Evolutionary conservation across 805 yeast genomes (phyloP).

Genomic region (Clavispora carvajalis): DNA sequence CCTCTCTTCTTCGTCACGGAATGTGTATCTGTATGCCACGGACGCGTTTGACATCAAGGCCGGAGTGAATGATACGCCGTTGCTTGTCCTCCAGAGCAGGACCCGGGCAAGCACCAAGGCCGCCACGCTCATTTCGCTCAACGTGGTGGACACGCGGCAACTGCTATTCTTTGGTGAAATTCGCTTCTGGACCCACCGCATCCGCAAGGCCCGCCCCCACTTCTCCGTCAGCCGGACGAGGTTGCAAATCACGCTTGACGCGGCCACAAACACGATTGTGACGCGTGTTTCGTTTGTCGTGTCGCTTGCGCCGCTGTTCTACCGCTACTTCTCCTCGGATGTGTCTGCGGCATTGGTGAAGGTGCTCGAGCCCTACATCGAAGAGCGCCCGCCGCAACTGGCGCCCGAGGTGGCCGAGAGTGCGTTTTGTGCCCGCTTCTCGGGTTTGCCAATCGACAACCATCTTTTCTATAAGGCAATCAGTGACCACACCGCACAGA

Average conservation of each 20-base stretch:
- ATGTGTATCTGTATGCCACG: constrained; percentile 2
- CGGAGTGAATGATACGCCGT: constrained; percentile 3
- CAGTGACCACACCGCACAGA: constrained; percentile 37
- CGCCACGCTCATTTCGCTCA: constrained; percentile 10
- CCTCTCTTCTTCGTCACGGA: not conserved
- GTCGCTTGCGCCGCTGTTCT: constrained; percentile 7
- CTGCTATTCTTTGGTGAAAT: constrained; percentile 8
- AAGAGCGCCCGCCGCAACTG: not conserved
- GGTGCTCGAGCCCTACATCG: constrained; percentile 2
- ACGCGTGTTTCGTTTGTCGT: constrained; percentile 6
- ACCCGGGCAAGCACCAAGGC: constrained; percentile 6
- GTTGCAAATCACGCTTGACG: constrained; percentile 5
- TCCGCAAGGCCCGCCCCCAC: constrained; percentile 11
- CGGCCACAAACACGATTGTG: constrained; percentile 3
- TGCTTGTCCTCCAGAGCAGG: constrained; percentile 6
- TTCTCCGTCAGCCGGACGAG: constrained; percentile 4
- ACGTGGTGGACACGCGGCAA: constrained; percentile 5
- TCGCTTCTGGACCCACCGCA: constrained; percentile 8
- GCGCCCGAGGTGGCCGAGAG: not conserved
- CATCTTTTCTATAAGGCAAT: constrained; percentile 46
- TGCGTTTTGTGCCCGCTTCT: not conserved
- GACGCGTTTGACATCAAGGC: constrained; percentile 9
- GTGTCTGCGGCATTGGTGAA: constrained; percentile 7
- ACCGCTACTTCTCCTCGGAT: constrained; percentile 16
- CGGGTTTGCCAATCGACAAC: constrained; percentile 22